Evolutionary conservation across 2,329 filamentous ascomycete genomes (phyloP), one percentile per base, ranked within the genome.

Genomic region (Calonectria pseudoreteaudii): DNA sequence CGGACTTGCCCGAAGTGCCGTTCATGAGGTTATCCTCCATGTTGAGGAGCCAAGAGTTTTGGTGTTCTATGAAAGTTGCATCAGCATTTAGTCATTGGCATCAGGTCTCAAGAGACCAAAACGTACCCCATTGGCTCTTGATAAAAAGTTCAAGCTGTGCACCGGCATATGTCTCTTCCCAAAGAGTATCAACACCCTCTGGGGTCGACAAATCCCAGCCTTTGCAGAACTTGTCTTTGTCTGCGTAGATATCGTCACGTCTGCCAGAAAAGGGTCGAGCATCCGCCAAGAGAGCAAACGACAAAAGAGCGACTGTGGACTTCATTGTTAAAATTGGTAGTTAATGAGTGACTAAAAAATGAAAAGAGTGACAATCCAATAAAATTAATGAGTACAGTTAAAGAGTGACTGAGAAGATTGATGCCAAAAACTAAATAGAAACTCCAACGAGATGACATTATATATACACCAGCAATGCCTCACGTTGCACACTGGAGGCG

Each of bases 211-310:
- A 3, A 18, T 62, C 34, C 56, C 56, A 62, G 3, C 56, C 56
- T 41, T 62, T 62, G 23, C 56, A 62, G 23, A 62, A 62, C n/a
- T 62, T 62, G 11, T 62, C 56, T 23, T 41, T 62, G 23, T 62
- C 34, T 28, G 14, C 2, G 16, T 41, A 41, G 26, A 41, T 28
- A 10, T 62, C 56, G 20, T 62, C 56, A 28, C 56, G 56, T 38
- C 26, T 62, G 8, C n/a, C 34, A 41, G 56, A 20, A 36, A 62
- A 41, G 30, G 56, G 56, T 4, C 56, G 36, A 28, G 56, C 56
- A 26, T 62, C n/a, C 10, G 56, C 56, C 34, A 62, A 62, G 6
- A 62, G 34, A 8, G 31, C 56, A 11, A 62, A 62, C 0, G 56
- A 62, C 18, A 62, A 62, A 41, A 62, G 23, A 44, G 56, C 34